Percentiles rank a stretch among this genome's conserved stretches.
phyloP scores from a whole-genome alignment of 2,329 filamentous ascomycete genomes.

The Seiridium cupressi region DNA sequence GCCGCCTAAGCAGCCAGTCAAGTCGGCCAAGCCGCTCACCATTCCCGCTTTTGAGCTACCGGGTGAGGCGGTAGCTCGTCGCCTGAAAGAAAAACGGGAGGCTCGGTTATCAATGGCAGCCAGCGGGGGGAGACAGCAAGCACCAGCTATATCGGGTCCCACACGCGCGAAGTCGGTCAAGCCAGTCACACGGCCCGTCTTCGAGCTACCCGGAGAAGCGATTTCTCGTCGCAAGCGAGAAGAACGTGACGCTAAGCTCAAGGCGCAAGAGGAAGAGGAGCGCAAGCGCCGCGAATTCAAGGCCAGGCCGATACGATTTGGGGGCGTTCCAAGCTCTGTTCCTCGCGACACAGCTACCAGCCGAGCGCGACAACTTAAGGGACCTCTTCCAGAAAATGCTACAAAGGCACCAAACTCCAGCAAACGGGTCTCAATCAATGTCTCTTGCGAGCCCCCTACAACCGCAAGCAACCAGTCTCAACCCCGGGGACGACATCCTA shows the following conservation, averaged over 20 bases:
- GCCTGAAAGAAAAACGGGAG: constrained; percentile 53
- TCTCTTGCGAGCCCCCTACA: constrained; percentile 27
- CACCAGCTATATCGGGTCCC: constrained; percentile 20
- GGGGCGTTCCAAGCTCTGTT: constrained; percentile 35
- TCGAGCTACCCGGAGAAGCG: constrained; percentile 63
- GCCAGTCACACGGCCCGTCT: constrained; percentile 51
- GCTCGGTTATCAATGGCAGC: constrained; percentile 39
- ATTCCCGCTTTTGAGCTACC: constrained; percentile 60
- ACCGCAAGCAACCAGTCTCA: constrained; percentile 25
- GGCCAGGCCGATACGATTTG: constrained; percentile 53
- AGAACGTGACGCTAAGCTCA: constrained; percentile 51
- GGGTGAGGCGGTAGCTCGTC: constrained; percentile 58
- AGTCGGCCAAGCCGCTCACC: constrained; percentile 54
- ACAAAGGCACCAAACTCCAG: constrained; percentile 15
- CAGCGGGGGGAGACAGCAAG: constrained; percentile 22
- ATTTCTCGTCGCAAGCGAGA: constrained; percentile 56
- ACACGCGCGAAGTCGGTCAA: constrained; percentile 50
- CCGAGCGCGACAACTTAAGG: constrained; percentile 50
- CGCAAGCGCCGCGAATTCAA: constrained; percentile 62
- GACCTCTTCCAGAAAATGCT: constrained; percentile 23
- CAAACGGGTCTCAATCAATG: constrained; percentile 24
- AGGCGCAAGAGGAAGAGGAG: constrained; percentile 58
- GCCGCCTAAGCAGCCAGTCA: constrained; percentile 44
- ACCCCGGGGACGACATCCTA: constrained; percentile 22
- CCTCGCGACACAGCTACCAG: constrained; percentile 60